phyloP scores from a whole-genome alignment of 306 rosid genomes.

The Biancaea sappan region DNA sequence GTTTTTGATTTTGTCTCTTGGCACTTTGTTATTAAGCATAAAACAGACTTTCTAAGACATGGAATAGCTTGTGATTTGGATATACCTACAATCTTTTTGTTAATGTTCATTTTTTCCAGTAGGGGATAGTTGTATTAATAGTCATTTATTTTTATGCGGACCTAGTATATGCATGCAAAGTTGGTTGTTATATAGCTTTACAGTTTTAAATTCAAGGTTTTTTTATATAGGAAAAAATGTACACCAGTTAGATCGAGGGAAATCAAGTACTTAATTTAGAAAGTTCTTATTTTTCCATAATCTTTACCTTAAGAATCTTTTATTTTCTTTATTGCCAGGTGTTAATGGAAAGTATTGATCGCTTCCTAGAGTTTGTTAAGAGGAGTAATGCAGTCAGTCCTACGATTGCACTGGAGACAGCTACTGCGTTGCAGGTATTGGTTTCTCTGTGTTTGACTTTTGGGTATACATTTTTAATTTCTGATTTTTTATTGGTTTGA shows the following conservation, averaged over 20 bases:
- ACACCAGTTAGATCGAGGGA: neutral
- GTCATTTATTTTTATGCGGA: neutral
- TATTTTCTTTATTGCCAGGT: slow-evolving; percentile 53
- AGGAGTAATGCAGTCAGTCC: slow-evolving; percentile 97
- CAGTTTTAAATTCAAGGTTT: neutral
- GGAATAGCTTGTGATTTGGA: neutral
- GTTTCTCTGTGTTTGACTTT: slow-evolving; percentile 16
- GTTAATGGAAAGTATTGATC: slow-evolving; percentile 80
- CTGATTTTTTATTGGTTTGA: neutral
- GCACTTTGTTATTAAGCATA: neutral
- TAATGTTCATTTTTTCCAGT: neutral
- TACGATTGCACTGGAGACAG: slow-evolving; percentile 87
- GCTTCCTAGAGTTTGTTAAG: slow-evolving; percentile 79
- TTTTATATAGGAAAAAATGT: neutral
- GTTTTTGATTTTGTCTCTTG: neutral
- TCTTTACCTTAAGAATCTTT: slow-evolving; percentile 11
- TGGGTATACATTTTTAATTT: neutral
- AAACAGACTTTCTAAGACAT: neutral
- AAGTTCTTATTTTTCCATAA: neutral
- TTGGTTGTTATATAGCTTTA: neutral
- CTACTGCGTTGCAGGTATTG: slow-evolving; percentile 93
- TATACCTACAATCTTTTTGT: neutral
- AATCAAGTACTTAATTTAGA: neutral
- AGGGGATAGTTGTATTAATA: neutral
- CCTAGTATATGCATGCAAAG: neutral